These are phyloP conservation scores for Rhodotorula sp. DNA, from an alignment of 1,284 basidiomycete genomes.

Conservation along the genomic window DNA sequence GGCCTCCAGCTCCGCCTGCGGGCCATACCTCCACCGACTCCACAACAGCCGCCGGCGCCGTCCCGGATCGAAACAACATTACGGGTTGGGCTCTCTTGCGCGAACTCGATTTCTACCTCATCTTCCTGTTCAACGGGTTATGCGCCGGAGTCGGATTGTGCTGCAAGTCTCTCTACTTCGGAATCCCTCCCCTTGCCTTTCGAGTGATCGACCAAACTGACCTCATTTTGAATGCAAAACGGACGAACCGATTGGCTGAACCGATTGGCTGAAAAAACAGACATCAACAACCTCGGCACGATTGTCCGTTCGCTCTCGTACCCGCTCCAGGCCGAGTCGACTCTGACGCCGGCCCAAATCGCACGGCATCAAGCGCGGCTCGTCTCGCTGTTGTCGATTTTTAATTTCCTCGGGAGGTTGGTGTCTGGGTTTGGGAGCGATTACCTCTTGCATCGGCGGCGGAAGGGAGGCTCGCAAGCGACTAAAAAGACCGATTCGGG, in stretches of 20 bases:
- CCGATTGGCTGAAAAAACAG: neutral
- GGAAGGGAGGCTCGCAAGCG: too few species aligned
- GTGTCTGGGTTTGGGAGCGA: constrained; percentile 30
- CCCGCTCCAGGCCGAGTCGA: neutral
- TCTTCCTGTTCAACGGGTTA: constrained; percentile 32
- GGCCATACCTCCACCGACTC: neutral
- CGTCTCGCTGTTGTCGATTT: constrained; percentile 40
- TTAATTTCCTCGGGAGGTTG: constrained; percentile 38
- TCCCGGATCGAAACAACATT: constrained; percentile 22
- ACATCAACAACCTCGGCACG: constrained; percentile 38
- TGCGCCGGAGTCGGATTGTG: constrained; percentile 28
- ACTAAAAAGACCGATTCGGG: too few species aligned
- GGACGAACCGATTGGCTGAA: too few species aligned
- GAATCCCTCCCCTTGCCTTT: too few species aligned
- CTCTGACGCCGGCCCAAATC: constrained; percentile 1
- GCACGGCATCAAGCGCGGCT: constrained; percentile 28
- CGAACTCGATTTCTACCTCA: constrained; percentile 34
- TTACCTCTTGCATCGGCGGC: constrained; percentile 18
- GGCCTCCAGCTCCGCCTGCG: neutral
- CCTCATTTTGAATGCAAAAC: too few species aligned
- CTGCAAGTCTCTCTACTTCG: neutral
- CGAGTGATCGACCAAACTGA: too few species aligned
- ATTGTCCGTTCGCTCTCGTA: constrained; percentile 26
- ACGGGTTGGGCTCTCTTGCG: constrained; percentile 20
- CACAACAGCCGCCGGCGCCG: neutral